Base-by-base conservation (phyloP, 345 rosid genomes). In the Heritiera fomes region DNA sequence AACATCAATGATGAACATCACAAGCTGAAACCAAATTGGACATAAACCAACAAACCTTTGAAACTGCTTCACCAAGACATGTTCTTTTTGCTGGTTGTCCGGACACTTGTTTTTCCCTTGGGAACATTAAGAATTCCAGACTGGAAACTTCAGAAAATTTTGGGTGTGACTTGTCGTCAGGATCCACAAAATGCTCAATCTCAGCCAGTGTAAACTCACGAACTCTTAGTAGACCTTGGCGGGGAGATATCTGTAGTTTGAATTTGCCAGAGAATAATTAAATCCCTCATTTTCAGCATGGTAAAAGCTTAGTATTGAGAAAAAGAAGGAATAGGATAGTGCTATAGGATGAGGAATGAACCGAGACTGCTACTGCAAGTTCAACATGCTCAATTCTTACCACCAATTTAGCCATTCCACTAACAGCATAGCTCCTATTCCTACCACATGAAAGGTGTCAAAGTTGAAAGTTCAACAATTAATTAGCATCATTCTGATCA, bases 111-210 rank as follows among this genome's bases (percentile, higher is more conserved):
- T 82, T 90, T 59, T 90, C 97, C 84, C 95, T 87, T 40, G 99
- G 99, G 77, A 95, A 95, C 99, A 95, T 95, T 60, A 93, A 83
- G 78, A 93, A 92, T 75, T 93, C 92, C 82, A 95, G 77, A 18
- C 87, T 67, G 9, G 82, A 88, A 79, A 95, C 93, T 32, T 90
- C 94, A 14, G 84, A 47, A 82, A 86, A 95, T 73, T 92, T 95
- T 1, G 96, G 92, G 76, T 95, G 98, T 11, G 93, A 87, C 82
- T 95, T 95, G 79, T 92, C 88, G 59, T 95, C 97, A 56, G 99
- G 98, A 85, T 95, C 99, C 56, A 95, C 98, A 77, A 95, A 95
- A 73, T 95, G 98, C 85, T 95, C 99, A 73, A 95, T 95, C 82
- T 95, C 99, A 14, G 99, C 99, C 4, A 95, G 82, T 5, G 98